Percentiles rank a stretch among this genome's conserved stretches.
Conservation (phyloP, 2,329 filamentous ascomycete species). For the Penicillium palitans region DNA sequence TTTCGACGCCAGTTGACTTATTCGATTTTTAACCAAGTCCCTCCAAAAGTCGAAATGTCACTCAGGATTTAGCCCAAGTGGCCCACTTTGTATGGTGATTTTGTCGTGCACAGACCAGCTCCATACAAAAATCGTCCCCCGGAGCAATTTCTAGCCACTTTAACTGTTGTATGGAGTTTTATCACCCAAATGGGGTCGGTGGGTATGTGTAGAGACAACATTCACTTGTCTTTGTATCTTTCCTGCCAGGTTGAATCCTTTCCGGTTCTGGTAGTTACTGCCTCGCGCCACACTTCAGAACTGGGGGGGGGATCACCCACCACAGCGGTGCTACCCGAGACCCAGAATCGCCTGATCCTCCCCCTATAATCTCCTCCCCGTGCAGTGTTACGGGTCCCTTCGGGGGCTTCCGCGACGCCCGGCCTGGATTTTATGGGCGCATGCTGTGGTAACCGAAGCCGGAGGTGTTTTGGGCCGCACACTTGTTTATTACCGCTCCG, state of each 20-base stretch:
- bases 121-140: conserved; percentile 4
- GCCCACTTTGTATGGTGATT: neutral
- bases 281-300: neutral
- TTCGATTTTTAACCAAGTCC: neutral
- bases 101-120: neutral
- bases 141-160: conserved; percentile 2
- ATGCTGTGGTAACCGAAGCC: neutral
- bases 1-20: neutral
- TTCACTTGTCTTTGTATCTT: neutral
- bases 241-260: neutral
- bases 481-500: no score
- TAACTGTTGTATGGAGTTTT: neutral
- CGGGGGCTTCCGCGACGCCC: neutral
- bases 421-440: neutral
- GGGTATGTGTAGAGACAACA: neutral
- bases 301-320: neutral
- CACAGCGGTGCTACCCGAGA: neutral
- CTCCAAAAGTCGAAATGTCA: neutral
- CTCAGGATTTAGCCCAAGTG: neutral
- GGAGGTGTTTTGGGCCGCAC: no score
- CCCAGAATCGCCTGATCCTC: neutral
- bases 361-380: neutral
- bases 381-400: neutral
- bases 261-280: neutral
- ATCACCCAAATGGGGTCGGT: neutral